Evolutionary conservation across 2,329 filamentous ascomycete species (phyloP).

Genomic region (Microdochium paspali): DNA sequence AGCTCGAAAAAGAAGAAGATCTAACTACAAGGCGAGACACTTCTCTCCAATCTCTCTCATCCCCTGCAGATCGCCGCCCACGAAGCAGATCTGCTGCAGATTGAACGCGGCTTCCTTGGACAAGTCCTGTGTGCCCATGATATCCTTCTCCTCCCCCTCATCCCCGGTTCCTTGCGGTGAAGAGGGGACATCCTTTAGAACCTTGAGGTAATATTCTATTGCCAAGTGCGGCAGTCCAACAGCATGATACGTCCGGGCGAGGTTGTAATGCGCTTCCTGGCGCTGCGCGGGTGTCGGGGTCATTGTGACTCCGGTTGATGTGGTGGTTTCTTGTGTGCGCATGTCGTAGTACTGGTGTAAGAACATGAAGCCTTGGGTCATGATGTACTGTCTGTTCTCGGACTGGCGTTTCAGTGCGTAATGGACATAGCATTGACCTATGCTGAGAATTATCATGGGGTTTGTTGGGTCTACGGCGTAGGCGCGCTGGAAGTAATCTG

Average conservation of each 20-base stretch:
- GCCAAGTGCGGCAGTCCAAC: conserved; percentile 67
- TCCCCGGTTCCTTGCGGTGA: conserved; percentile 8
- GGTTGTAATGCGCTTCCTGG: conserved; percentile 77
- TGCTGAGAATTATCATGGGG: conserved; percentile 67
- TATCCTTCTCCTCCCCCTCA: conserved; percentile 30
- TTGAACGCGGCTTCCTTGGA: conserved; percentile 19
- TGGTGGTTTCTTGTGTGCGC: conserved; percentile 26
- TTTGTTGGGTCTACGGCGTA: conserved; percentile 67
- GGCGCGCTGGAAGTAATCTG: conserved; percentile 75
- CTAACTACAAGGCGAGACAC: conserved; percentile 8
- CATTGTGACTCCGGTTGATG: not conserved
- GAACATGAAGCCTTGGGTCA: conserved; percentile 78
- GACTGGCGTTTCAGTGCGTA: conserved; percentile 82
- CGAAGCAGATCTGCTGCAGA: conserved; percentile 18
- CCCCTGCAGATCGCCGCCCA: conserved; percentile 14
- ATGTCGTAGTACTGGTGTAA: conserved; percentile 63
- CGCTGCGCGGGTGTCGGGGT: conserved; percentile 27
- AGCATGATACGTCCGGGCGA: conserved; percentile 66
- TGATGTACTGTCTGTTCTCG: conserved; percentile 80
- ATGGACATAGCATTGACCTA: conserved; percentile 80
- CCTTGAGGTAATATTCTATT: conserved; percentile 55
- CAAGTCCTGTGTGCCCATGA: conserved; percentile 14
- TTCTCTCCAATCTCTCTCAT: conserved; percentile 11
- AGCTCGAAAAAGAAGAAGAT: too few species aligned
- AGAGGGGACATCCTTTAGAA: conserved; percentile 25